Base-by-base conservation (phyloP, 345 rosid species). In the Eucalyptus sp. region DNA sequence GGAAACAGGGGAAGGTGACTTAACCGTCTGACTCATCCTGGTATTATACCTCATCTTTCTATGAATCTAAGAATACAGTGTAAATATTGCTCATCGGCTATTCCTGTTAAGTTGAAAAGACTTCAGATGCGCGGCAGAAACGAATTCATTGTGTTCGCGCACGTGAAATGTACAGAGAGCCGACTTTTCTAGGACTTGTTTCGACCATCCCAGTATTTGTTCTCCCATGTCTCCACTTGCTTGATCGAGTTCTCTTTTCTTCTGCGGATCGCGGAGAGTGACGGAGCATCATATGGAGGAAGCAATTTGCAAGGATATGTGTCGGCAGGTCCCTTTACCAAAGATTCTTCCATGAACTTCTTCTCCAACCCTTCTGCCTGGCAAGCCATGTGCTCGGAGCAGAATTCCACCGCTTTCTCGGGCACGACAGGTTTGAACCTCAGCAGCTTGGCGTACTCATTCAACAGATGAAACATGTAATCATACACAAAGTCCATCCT, bases 391-490 rank as follows among this genome's bases (percentile, higher is more conserved):
- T 88, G 76, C 90, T 96, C 99, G n/a, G 94, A 87, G 87, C 98
- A 96, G 11, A 93, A 87, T 88, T 94, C 93, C 13, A 76, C 48
- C 3, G 96, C 98, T 17, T 90, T 88, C 22, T 12, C 44, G 1
- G 98, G 94, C 58, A 94, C 52, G n/a, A 87, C 90, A 3, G 99
- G 96, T 90, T 93, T 93, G 89, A 90, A 95, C 87, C 68, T 92
- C 91, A 96, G 90, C 27, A 96, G 94, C 92, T 93, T 95, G 3
- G 97, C 91, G 54, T 96, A 96, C 90, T 93, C 94, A 14, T 86
- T 95, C 90, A 96, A 87, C 25, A 96, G 95, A 93, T 96, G 99
- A 89, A 92, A 94, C 97, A 96, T 95, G 94, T 96, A 96, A 86
- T 96, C 96, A 84, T 96, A 96, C 27, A 95, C 97, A 6, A 90